Evolutionary conservation across 805 yeast species (phyloP).

Genomic region (Lachancea waltii): DNA sequence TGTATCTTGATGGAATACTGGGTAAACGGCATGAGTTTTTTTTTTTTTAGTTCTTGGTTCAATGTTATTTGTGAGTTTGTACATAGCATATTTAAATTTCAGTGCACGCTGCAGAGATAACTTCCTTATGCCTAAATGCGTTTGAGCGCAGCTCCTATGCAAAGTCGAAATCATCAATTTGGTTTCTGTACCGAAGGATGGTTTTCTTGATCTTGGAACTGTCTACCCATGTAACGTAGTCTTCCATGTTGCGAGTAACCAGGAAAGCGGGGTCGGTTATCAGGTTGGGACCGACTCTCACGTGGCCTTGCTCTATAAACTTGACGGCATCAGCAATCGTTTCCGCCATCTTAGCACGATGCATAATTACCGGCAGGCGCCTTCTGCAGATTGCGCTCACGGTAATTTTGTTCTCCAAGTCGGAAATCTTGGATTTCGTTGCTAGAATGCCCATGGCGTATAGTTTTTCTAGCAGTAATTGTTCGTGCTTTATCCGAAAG

Average conservation of each 20-base stretch:
- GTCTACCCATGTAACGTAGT: constrained; percentile 97
- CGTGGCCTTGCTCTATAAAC: constrained; percentile 94
- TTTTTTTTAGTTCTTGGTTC: constrained; percentile 1
- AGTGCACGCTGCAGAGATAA: neutral
- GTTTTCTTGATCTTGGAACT: constrained; percentile 87
- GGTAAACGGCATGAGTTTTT: neutral
- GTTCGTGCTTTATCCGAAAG: constrained; percentile 81
- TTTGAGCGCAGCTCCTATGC: constrained; percentile 33
- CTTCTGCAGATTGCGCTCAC: constrained; percentile 91
- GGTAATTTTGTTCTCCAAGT: constrained; percentile 82
- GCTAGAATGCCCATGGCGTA: constrained; percentile 83
- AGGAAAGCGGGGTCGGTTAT: constrained; percentile 93
- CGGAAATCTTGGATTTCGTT: constrained; percentile 84
- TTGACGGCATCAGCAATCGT: constrained; percentile 82
- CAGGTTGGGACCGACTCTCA: constrained; percentile 92
- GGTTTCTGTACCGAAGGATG: constrained; percentile 79
- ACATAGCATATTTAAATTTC: neutral
- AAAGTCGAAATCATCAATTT: constrained; percentile 52
- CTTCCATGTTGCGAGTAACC: constrained; percentile 91
- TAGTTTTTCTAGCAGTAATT: constrained; percentile 76
- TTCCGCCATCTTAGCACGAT: constrained; percentile 89
- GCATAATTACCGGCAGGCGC: constrained; percentile 91
- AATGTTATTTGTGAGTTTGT: constrained; percentile 4
- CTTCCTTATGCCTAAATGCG: neutral
- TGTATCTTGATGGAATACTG: constrained; percentile 8